Evolutionary conservation across 2,329 filamentous ascomycete species (phyloP).

Genomic region (Alternaria longipes): DNA sequence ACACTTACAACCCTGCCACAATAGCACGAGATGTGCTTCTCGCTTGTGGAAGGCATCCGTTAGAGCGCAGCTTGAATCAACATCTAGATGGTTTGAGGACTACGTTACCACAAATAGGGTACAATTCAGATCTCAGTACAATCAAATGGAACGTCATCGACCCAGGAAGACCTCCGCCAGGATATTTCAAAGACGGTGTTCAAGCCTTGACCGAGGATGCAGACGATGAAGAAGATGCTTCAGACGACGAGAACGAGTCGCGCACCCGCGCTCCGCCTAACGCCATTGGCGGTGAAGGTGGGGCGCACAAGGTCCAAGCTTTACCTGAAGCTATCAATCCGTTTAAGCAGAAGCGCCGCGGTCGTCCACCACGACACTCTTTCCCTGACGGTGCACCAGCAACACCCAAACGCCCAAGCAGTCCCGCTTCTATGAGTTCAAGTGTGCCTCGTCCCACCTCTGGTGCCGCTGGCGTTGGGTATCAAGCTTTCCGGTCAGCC

Average conservation of each 20-base stretch:
- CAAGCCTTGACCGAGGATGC: slow-evolving; percentile 43
- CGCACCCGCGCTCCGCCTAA: slow-evolving; percentile 27
- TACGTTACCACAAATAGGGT: slow-evolving; percentile 56
- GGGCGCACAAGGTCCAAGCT: slow-evolving; percentile 39
- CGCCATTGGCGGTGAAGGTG: slow-evolving; percentile 32
- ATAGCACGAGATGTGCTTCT: slow-evolving; percentile 72
- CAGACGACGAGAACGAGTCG: slow-evolving; percentile 41
- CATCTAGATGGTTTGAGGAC: slow-evolving; percentile 63
- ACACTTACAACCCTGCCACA: slow-evolving; percentile 67
- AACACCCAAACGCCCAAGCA: slow-evolving; percentile 27
- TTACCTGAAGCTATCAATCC: slow-evolving; percentile 43
- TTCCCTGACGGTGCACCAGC: slow-evolving; percentile 30
- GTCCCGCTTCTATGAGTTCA: slow-evolving; percentile 34
- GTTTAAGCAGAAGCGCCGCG: slow-evolving; percentile 44
- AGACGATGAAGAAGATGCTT: slow-evolving; percentile 49
- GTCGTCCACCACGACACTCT: slow-evolving; percentile 49
- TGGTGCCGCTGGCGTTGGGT: slow-evolving; percentile 46
- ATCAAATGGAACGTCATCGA: slow-evolving; percentile 71
- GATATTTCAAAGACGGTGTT: slow-evolving; percentile 41
- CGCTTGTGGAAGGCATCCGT: slow-evolving; percentile 68
- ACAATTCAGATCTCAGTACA: slow-evolving; percentile 63
- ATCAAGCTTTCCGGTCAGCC: slow-evolving; percentile 53
- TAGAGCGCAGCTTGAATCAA: slow-evolving; percentile 66
- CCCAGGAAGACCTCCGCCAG: slow-evolving; percentile 58
- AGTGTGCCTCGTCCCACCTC: slow-evolving; percentile 34